Percentiles rank a stretch among this genome's conserved stretches.
These are phyloP conservation scores for Ilex paraguariensis DNA, from an alignment of 305 asterid genomes.

Conservation along the genomic window DNA sequence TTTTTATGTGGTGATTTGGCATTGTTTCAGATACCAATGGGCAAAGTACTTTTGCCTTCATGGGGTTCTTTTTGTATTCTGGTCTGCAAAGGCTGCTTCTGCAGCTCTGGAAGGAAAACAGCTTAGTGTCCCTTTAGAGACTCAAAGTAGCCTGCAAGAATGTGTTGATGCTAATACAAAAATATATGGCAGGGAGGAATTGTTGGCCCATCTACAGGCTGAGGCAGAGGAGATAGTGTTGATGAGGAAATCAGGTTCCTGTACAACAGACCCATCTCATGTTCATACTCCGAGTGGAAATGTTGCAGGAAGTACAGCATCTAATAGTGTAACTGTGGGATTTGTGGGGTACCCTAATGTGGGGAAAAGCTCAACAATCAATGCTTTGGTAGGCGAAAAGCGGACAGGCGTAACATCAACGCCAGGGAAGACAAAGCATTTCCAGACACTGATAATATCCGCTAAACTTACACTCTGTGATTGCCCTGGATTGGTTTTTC, in stretches of 20 bases:
- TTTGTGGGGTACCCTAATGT: slow-evolving; percentile 98
- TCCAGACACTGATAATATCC: slow-evolving; percentile 83
- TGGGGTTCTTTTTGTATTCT: slow-evolving; percentile 79
- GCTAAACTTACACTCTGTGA: slow-evolving; percentile 92
- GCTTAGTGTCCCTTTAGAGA: slow-evolving; percentile 18
- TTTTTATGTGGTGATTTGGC: slow-evolving; percentile 1
- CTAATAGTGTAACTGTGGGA: slow-evolving; percentile 66
- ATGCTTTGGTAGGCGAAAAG: slow-evolving; percentile 92
- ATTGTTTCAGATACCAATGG: slow-evolving; percentile 70
- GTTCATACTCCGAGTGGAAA: slow-evolving; percentile 24
- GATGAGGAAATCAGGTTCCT: slow-evolving; percentile 35
- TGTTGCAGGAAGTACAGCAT: slow-evolving; percentile 10
- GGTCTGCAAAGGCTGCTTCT: slow-evolving; percentile 99
- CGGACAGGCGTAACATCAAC: slow-evolving; percentile 94
- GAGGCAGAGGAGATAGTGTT: slow-evolving; percentile 88
- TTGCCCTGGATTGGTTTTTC: slow-evolving; percentile 97
- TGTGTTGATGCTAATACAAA: slow-evolving; percentile 43
- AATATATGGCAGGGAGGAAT: slow-evolving; percentile 74
- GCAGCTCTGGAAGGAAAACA: slow-evolving; percentile 66
- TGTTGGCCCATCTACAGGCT: slow-evolving; percentile 66
- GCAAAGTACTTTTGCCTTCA: slow-evolving; percentile 66
- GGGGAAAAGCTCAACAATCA: slow-evolving; percentile 96
- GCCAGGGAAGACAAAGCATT: slow-evolving; percentile 97
- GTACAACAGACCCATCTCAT: slow-evolving; percentile 16
- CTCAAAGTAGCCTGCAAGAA: slow-evolving; percentile 33